A percentile compares a stretch with the other conserved stretches of the same genome.
Evolutionary conservation across 2,329 filamentous ascomycete genomes (phyloP).

Genomic region (Colletotrichum limetticola): DNA sequence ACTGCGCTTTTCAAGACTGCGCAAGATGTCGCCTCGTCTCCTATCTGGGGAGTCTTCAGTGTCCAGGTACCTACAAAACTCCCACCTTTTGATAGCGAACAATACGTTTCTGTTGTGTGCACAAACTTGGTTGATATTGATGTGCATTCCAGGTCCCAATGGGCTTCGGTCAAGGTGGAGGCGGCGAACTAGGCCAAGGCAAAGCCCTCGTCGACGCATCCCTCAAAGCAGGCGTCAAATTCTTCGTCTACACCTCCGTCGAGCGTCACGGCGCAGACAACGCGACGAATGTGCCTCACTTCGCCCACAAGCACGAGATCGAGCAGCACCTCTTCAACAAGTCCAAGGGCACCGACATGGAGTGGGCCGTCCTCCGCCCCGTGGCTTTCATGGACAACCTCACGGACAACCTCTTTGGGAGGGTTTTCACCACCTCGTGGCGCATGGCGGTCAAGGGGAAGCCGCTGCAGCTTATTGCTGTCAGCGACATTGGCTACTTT

Average conservation of each 20-base stretch:
- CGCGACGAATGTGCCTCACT: conserved; percentile 68
- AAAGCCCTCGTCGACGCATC: conserved; percentile 66
- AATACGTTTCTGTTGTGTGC: no score
- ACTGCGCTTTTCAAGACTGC: conserved; percentile 60
- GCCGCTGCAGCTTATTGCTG: conserved; percentile 48
- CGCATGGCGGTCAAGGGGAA: conserved; percentile 43
- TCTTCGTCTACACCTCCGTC: conserved; percentile 71
- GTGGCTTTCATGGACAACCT: conserved; percentile 55
- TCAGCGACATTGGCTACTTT: conserved; percentile 51
- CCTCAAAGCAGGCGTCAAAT: conserved; percentile 62
- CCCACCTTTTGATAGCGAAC: no score
- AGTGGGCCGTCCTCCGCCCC: conserved; percentile 50
- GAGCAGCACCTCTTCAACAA: conserved; percentile 67
- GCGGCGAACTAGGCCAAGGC: conserved; percentile 62
- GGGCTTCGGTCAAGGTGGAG: conserved; percentile 44
- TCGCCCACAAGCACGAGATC: conserved; percentile 68
- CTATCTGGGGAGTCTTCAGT: conserved; percentile 70
- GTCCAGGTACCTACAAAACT: conserved; percentile 57
- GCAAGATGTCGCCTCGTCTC: conserved; percentile 35
- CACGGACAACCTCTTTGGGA: conserved; percentile 42
- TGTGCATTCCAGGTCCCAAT: conserved; percentile 26
- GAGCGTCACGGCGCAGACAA: conserved; percentile 67
- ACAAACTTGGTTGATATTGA: not conserved
- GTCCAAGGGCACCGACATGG: conserved; percentile 43
- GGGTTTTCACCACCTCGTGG: conserved; percentile 47